Evolutionary conservation across 768 basidiomycete genomes (phyloP).

Genomic region (Naganishia onofrii): DNA sequence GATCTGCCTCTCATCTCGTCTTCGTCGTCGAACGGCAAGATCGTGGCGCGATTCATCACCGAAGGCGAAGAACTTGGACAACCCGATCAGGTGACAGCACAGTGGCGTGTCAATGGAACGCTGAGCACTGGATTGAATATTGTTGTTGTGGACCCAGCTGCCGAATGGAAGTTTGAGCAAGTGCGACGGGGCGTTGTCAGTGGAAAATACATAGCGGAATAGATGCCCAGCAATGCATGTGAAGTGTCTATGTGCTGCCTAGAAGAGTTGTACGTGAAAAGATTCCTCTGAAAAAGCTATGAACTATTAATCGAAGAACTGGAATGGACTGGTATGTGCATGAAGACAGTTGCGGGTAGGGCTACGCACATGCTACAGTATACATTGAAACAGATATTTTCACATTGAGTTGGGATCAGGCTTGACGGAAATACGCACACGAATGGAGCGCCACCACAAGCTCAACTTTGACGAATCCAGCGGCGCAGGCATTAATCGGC

Average conservation of each 20-base stretch:
- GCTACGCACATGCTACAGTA: no score
- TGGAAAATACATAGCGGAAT: conserved; percentile 50
- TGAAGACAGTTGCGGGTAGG: no score
- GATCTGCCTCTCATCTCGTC: conserved; percentile 26
- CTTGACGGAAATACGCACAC: no score
- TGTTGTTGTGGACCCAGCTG: conserved; percentile 42
- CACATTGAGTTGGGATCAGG: no score
- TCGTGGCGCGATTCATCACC: conserved; percentile 50
- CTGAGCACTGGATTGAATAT: conserved; percentile 49
- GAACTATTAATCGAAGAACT: background rate
- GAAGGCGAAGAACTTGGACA: conserved; percentile 36
- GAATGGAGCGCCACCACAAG: no score
- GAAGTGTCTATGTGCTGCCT: background rate
- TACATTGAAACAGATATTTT: no score
- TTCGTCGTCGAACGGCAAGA: conserved; percentile 42
- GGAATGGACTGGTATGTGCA: background rate
- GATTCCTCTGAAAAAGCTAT: background rate
- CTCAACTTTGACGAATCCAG: no score
- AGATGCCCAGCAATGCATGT: background rate
- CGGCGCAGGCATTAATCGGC: no score
- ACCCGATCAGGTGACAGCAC: conserved; percentile 46
- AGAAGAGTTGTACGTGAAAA: background rate
- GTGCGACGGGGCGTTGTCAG: conserved; percentile 44
- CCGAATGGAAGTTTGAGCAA: conserved; percentile 41
- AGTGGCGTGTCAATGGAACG: conserved; percentile 48